These are phyloP conservation scores for Chytriomyces confervae DNA, from an alignment of 192 early-diverging fungal genomes.

Conservation along the genomic window DNA sequence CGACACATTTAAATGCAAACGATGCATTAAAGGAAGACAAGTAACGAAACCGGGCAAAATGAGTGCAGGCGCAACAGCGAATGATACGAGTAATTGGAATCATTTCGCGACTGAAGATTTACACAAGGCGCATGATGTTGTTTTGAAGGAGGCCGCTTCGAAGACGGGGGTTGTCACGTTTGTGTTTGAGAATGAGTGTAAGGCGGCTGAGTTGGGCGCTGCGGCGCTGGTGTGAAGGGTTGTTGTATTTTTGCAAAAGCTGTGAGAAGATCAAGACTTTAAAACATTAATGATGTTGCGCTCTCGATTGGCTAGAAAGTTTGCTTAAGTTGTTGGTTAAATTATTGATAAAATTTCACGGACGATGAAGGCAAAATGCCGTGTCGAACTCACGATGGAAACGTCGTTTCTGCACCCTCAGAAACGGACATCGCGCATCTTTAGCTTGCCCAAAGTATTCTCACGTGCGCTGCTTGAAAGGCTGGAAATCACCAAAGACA, in stretches of 20 bases:
- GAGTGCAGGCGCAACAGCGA: conserved; percentile 53
- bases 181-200: conserved; percentile 59
- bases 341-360: too few relatives aligned
- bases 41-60: conserved; percentile 57
- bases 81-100: conserved; percentile 64
- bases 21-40: conserved; percentile 88
- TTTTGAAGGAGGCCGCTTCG: conserved; percentile 48
- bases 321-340: too few relatives aligned
- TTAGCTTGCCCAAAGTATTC: conserved; percentile 28
- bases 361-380: too few relatives aligned
- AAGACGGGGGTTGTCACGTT: conserved; percentile 47
- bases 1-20: conserved; percentile 93
- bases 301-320: too few relatives aligned
- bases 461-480: conserved; percentile 18
- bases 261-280: too few relatives aligned
- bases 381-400: too few relatives aligned
- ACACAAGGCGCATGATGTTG: conserved; percentile 46
- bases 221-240: too few relatives aligned
- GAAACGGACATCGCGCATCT: not conserved
- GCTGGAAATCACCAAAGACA: conserved; percentile 19
- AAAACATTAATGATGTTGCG: too few relatives aligned
- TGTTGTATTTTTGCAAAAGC: too few relatives aligned
- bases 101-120: conserved; percentile 53
- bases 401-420: too few relatives aligned
- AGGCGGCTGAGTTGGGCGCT: not conserved